phyloP scores from a whole-genome alignment of 129 eudicot species.

The Centrapalus pauciflorus region DNA sequence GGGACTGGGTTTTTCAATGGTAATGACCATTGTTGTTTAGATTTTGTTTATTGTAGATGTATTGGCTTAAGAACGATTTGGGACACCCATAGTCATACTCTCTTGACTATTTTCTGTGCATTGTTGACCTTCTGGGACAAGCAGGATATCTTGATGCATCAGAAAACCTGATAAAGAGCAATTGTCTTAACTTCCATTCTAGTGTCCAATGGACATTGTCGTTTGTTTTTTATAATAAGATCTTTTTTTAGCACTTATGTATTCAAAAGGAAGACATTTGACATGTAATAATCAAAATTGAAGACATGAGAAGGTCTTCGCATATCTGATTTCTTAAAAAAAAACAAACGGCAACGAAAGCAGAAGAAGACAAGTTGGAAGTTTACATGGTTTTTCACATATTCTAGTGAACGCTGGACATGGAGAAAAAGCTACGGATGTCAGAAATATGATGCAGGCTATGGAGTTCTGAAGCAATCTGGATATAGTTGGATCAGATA shows the following conservation, averaged over 20 bases:
- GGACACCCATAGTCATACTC: too few species aligned
- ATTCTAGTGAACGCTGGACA: slow-evolving; percentile 60
- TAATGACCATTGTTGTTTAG: too few species aligned
- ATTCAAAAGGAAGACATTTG: too few species aligned
- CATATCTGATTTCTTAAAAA: too few species aligned
- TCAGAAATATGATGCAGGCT: slow-evolving; percentile 63
- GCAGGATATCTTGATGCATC: slow-evolving; percentile 77
- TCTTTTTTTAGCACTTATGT: too few species aligned
- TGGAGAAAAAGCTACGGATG: slow-evolving; percentile 77
- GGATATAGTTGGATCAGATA: slow-evolving; percentile 74
- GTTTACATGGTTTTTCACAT: slow-evolving; percentile 74
- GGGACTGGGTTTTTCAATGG: too few species aligned
- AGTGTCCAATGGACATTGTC: slow-evolving; percentile 87
- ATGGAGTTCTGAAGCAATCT: slow-evolving; percentile 63
- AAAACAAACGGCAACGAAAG: too few species aligned
- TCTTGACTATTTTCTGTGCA: slow-evolving; percentile 78
- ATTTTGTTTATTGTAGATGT: too few species aligned
- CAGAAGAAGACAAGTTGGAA: slow-evolving; percentile 45
- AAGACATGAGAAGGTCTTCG: slow-evolving; percentile 61
- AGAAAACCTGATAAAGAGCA: slow-evolving; percentile 40
- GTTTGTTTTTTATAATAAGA: too few species aligned
- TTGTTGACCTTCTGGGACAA: slow-evolving; percentile 70
- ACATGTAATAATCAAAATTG: too few species aligned
- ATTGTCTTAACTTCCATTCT: slow-evolving; percentile 40
- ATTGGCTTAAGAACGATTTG: too few species aligned